A percentile compares a stretch with the other conserved stretches of the same genome.
These are phyloP conservation scores for Cordyceps fumosorosea DNA, from an alignment of 2,329 filamentous ascomycete species.

Conservation along the genomic window DNA sequence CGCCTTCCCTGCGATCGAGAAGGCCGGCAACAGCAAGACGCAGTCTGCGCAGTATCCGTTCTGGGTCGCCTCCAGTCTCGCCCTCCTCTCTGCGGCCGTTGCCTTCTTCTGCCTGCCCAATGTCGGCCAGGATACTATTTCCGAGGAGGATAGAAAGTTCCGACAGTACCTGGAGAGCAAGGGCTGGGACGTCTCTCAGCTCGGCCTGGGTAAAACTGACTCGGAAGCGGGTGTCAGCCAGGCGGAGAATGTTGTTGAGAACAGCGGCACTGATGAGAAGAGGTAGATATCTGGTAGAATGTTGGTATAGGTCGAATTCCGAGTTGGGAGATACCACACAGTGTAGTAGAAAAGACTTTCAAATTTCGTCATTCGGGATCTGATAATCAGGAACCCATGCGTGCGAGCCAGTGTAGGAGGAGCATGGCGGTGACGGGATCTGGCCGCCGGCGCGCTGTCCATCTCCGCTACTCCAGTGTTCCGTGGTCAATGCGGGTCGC, in stretches of 20 bases:
- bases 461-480: too few relatives aligned
- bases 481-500: too few relatives aligned
- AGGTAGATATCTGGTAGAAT: not conserved
- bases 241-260: not conserved
- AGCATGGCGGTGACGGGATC: too few relatives aligned
- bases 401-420: too few relatives aligned
- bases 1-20: slow-evolving; percentile 68
- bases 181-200: slow-evolving; percentile 65
- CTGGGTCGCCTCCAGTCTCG: slow-evolving; percentile 73
- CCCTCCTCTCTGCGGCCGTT: slow-evolving; percentile 60
- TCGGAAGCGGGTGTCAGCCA: not conserved
- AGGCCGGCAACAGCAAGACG: slow-evolving; percentile 47
- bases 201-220: slow-evolving; percentile 36
- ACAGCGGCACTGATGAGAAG: not conserved
- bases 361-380: too few relatives aligned
- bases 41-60: slow-evolving; percentile 78
- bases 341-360: not conserved
- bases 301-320: not conserved
- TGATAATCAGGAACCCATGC: too few relatives aligned
- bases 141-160: slow-evolving; percentile 69
- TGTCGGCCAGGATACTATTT: slow-evolving; percentile 81
- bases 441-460: too few relatives aligned
- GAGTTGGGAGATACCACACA: not conserved
- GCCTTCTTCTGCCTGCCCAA: slow-evolving; percentile 62
- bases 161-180: slow-evolving; percentile 63